phyloP scores from a whole-genome alignment of 1,284 basidiomycete genomes.

The Fomitiporia mediterranea region DNA sequence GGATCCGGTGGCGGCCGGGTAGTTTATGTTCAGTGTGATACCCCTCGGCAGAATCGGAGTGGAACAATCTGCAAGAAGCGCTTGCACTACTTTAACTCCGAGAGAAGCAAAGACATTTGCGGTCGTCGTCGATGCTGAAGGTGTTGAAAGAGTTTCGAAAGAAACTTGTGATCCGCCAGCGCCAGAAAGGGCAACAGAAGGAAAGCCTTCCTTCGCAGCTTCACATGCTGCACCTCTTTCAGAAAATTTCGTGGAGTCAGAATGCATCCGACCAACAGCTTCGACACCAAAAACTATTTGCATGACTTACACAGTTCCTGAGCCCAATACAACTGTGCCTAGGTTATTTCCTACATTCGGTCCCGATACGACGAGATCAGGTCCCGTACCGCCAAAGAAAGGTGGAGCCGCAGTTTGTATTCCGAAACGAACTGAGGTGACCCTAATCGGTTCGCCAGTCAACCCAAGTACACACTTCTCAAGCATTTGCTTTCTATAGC shows the following conservation, averaged over 20 bases:
- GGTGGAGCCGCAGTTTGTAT: constrained; percentile 44
- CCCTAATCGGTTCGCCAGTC: constrained; percentile 23
- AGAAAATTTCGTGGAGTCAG: not conserved
- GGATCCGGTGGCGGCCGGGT: constrained; percentile 33
- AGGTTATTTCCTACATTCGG: constrained; percentile 48
- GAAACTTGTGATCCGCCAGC: constrained; percentile 38
- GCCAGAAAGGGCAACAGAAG: constrained; percentile 48
- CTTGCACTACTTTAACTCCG: constrained; percentile 36
- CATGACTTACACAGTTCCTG: constrained; percentile 44
- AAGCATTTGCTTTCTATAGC: not conserved
- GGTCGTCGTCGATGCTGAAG: constrained; percentile 33
- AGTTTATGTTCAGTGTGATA: constrained; percentile 48
- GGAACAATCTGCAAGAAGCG: constrained; percentile 31
- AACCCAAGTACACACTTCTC: not conserved
- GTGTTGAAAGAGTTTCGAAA: constrained; percentile 41
- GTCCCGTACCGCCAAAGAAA: constrained; percentile 36
- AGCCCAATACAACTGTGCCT: constrained; percentile 31
- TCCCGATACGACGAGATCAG: constrained; percentile 49
- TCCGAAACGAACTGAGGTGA: constrained; percentile 42
- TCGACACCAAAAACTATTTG: not conserved
- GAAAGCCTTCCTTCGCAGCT: constrained; percentile 43
- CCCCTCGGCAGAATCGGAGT: constrained; percentile 38
- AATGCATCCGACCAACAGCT: not conserved
- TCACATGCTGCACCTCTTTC: constrained; percentile 47
- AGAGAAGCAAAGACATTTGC: constrained; percentile 41